Base-by-base conservation (phyloP, 306 rosid genomes). In the Clitoria ternatea region DNA sequence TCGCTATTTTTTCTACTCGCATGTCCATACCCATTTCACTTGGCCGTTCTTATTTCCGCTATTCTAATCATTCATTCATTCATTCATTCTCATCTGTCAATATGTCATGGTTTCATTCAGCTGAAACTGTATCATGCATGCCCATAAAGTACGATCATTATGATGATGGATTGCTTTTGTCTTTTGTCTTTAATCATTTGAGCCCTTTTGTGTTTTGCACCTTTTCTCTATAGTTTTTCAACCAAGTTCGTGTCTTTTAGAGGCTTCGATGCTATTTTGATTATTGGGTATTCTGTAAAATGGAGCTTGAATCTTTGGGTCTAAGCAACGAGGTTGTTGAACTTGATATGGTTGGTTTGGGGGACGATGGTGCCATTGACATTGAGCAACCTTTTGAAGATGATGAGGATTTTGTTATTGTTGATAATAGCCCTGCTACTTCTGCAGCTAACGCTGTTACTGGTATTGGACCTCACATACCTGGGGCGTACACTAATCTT, bases 231-330 rank as follows among this genome's bases (percentile, higher is more conserved):
- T 64, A 17, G 26, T 57, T 43, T 32, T 47, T 55, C 33, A 12
- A 27, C 6, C n/a, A 66, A 56, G 70, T 27, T 47, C 1, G 17
- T 56, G 69, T 18, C 61, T 63, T 78, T 22, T 22, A 32, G 60
- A 42, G 66, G 17, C 7, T 10, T 54, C 62, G 66, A 78, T 71
- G 43, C 1, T 64, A n/a, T 18, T 48, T 68, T 37, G 64, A 52
- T 59, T 68, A 17, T 27, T 72, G 59, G 70, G 56, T 8, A 15
- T 36, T 72, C 22, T 49, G 72, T 40, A 50, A 32, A 69, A 82
- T 79, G 89, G 86, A 81, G 76, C 79, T 85, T 72, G 89, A 79
- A 66, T 80, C 73, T 67, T 60, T 76, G 78, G 52, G 52, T 65
- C 20, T 76, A 50, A 68, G 62, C 45, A 85, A 53, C 30, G 83